These are phyloP conservation scores for Penicillium bovifimosum DNA, from an alignment of 495 filamentous ascomycete genomes.

Conservation along the genomic window DNA sequence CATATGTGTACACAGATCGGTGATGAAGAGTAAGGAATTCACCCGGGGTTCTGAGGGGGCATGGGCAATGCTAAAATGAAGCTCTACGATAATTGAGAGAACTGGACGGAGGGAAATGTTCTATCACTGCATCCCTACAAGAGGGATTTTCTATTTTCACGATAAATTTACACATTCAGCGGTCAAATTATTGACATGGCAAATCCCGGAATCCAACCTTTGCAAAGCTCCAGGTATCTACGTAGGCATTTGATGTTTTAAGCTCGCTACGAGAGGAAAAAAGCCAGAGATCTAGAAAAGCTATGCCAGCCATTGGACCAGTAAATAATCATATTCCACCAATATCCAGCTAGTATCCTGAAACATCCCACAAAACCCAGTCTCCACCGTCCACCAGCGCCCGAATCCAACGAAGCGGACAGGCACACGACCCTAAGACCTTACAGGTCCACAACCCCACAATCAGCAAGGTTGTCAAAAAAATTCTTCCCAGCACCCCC, in stretches of 20 bases:
- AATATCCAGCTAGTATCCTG: too few relatives aligned
- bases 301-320: neutral
- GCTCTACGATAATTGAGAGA: constrained; percentile 33
- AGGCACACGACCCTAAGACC: constrained; percentile 11
- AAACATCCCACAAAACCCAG: neutral
- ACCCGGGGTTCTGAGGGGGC: neutral
- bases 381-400: neutral
- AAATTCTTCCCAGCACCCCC: constrained; percentile 27
- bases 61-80: constrained; percentile 21
- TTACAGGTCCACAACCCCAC: constrained; percentile 22
- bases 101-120: constrained; percentile 24
- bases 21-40: constrained; percentile 69
- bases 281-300: too few relatives aligned
- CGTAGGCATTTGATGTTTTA: neutral
- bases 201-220: neutral
- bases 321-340: neutral
- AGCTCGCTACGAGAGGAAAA: too few relatives aligned
- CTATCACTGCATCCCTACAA: constrained; percentile 12
- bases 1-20: constrained; percentile 58
- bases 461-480: constrained; percentile 37
- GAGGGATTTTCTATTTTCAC: constrained; percentile 16
- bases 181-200: constrained; percentile 6
- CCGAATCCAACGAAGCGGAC: neutral
- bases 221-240: too few relatives aligned
- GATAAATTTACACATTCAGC: constrained; percentile 13